Base-by-base conservation (phyloP, 495 filamentous ascomycete genomes). In the Talaromyces stipitatus region DNA sequence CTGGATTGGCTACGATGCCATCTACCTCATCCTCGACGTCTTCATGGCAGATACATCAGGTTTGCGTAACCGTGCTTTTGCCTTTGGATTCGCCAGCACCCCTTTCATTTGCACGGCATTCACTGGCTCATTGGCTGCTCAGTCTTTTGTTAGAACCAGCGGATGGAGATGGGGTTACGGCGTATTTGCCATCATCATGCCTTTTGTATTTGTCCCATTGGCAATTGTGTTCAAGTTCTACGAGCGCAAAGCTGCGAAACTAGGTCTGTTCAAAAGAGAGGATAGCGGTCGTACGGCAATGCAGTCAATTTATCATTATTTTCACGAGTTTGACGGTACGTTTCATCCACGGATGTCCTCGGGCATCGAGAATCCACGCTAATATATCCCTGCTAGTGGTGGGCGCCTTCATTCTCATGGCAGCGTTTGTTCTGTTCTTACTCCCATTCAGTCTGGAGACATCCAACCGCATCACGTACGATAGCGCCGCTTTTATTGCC, bases 31-130 rank as follows among this genome's bases (percentile, higher is more conserved):
- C 29, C 69, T 85, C 24, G 71, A 75, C 32, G 71, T 87, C 61
- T 86, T 88, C 71, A 78, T 85, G 50, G 84, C 86, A 55, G 86
- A 89, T 66, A 85, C 81, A 2, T 83, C 86, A 0, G 72, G 74
- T 5, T 65, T 89, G 60, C 77, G 78, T 38, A 86, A 88, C 69
- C 75, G 86, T 68, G 79, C 74, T 8, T 69, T 87, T 38, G 78
- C 84, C 53, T 79, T 83, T 58, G 86, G 80, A 9, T 87, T 83
- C 60, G 67, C 75, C 28, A 72, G 66, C n/a, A 85, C 85, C 0
- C 86, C 86, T 3, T 86, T 85, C 67, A 85, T 88, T 55, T 77
- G 78, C 58, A 87, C 84, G 23, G 68, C 70, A 1, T 77, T 73
- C 47, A 69, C 68, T 3, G 72, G 65, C 22, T 64, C 67, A 5